Percentiles rank a stretch among this genome's conserved stretches.
phyloP scores from a whole-genome alignment of 2,329 filamentous ascomycete genomes.

The Nannizziopsis barbatae region DNA sequence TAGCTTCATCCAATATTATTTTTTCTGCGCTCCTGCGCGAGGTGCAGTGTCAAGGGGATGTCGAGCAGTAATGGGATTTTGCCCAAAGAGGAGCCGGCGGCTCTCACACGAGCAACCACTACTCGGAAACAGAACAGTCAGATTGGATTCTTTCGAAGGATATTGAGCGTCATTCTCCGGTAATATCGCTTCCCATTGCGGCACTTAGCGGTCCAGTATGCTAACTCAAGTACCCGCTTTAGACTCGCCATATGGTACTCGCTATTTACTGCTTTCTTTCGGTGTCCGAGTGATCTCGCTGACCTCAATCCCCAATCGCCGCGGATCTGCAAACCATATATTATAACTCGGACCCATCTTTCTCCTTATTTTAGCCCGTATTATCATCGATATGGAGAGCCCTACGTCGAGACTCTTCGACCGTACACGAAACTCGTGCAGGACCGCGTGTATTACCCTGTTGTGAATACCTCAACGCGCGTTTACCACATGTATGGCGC shows the following conservation, averaged over 20 bases:
- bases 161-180: constrained; percentile 7
- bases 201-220: neutral
- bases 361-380: constrained; percentile 71
- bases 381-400: constrained; percentile 71
- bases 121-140: neutral
- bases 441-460: constrained; percentile 55
- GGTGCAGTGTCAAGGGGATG: neutral
- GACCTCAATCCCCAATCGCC: constrained; percentile 60
- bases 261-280: constrained; percentile 67
- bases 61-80: neutral
- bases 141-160: constrained; percentile 3
- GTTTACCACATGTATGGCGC: constrained; percentile 60
- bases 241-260: constrained; percentile 79
- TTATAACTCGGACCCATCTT: constrained; percentile 53
- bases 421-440: constrained; percentile 58
- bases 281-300: constrained; percentile 62
- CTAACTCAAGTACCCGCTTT: neutral
- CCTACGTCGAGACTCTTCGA: constrained; percentile 63
- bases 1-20: no score
- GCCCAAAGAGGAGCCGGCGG: neutral
- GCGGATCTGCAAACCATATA: constrained; percentile 69
- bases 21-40: no score
- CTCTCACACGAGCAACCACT: neutral
- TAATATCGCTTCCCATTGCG: neutral
- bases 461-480: constrained; percentile 50